A percentile compares a stretch with the other conserved stretches of the same genome.
Evolutionary conservation across 164 flowering plant species (phyloP).

Genomic region (Stephania japonica): DNA sequence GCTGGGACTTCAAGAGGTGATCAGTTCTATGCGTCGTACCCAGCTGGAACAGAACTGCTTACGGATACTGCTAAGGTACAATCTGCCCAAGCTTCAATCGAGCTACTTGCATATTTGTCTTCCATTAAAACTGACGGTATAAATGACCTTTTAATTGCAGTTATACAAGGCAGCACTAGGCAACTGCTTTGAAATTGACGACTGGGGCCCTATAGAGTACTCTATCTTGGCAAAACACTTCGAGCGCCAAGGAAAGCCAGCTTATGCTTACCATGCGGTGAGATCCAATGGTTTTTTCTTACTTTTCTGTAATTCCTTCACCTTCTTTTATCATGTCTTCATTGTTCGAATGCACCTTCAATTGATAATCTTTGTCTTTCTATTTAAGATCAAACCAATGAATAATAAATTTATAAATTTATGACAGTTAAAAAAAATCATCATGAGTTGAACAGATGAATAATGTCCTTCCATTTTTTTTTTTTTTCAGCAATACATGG

Average conservation of each 20-base stretch:
- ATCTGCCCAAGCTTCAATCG: not conserved
- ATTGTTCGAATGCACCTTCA: not conserved
- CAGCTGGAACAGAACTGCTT: not conserved
- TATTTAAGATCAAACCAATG: too few relatives aligned
- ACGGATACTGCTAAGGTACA: slow-evolving; percentile 13
- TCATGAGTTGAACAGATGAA: not conserved
- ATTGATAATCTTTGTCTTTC: too few relatives aligned
- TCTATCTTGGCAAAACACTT: slow-evolving; percentile 87
- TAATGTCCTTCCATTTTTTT: not conserved
- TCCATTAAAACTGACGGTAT: not conserved
- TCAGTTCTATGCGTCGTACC: not conserved
- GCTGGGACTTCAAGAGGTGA: slow-evolving; percentile 64
- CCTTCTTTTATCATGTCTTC: not conserved
- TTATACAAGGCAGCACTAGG: slow-evolving; percentile 87
- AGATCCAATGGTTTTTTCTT: slow-evolving; percentile 24
- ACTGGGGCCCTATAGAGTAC: slow-evolving; percentile 90
- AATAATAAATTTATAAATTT: too few relatives aligned
- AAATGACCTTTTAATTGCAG: slow-evolving; percentile 26
- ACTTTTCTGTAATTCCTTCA: not conserved
- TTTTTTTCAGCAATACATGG: slow-evolving; percentile 63
- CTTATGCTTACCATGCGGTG: slow-evolving; percentile 89
- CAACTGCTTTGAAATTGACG: slow-evolving; percentile 83
- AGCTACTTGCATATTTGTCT: not conserved
- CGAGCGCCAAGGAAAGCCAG: slow-evolving; percentile 90
- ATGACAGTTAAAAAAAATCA: not conserved